Conservation (phyloP, 768 basidiomycete species). For the Boletellus emodensis region DNA sequence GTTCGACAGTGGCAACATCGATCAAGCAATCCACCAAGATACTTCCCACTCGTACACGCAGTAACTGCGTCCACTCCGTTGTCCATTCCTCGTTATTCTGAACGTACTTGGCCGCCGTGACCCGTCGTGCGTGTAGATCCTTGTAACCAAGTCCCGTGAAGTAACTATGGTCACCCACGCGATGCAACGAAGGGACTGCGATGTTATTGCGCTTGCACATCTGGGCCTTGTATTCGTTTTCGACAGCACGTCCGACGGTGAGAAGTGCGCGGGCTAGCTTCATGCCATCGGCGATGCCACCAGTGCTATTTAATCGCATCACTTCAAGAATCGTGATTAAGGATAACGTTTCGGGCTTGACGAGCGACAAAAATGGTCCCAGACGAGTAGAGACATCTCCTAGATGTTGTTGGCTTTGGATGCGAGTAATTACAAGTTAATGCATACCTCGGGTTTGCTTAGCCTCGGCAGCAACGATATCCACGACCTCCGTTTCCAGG, state of each 20-base stretch:
- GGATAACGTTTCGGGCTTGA: constrained; percentile 76
- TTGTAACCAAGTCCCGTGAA: constrained; percentile 61
- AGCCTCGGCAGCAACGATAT: constrained; percentile 39
- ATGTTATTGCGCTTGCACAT: constrained; percentile 67
- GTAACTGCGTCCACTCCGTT: constrained; percentile 76
- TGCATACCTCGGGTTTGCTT: constrained; percentile 21
- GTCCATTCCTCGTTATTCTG: constrained; percentile 68
- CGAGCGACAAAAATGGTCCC: constrained; percentile 69
- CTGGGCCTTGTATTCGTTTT: constrained; percentile 86
- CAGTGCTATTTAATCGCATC: constrained; percentile 74
- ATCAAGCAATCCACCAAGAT: constrained; percentile 81
- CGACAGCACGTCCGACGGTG: constrained; percentile 76
- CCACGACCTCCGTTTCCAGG: constrained; percentile 48
- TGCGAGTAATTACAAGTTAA: background rate
- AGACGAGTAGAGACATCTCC: constrained; percentile 33
- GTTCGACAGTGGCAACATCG: constrained; percentile 73
- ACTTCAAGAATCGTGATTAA: constrained; percentile 86
- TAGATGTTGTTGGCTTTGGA: background rate
- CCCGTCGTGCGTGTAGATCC: constrained; percentile 57
- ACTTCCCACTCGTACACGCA: constrained; percentile 75
- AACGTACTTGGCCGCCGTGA: constrained; percentile 62
- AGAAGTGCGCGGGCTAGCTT: constrained; percentile 84
- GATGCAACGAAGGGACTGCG: constrained; percentile 36
- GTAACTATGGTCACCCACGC: constrained; percentile 35
- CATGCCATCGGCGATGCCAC: constrained; percentile 81